phyloP scores from a whole-genome alignment of 208 protist genomes.

The Leishmania braziliensis region DNA sequence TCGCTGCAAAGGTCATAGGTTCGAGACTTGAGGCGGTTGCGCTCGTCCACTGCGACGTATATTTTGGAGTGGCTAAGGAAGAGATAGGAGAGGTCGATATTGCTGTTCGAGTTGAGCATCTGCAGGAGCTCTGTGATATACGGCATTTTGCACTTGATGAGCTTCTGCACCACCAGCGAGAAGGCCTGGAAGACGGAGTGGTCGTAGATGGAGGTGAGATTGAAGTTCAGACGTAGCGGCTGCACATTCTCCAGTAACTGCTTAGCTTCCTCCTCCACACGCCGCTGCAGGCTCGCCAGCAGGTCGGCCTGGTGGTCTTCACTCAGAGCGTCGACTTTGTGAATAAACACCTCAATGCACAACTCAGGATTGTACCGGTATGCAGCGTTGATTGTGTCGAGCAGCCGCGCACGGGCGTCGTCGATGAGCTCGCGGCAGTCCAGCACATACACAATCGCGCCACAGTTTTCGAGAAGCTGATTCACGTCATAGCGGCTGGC shows the following conservation, averaged over 20 bases:
- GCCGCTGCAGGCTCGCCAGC: constrained; percentile 74
- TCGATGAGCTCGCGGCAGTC: constrained; percentile 88
- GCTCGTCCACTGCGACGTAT: constrained; percentile 82
- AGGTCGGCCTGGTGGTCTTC: constrained; percentile 88
- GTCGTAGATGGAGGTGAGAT: constrained; percentile 91
- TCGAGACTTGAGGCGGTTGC: constrained; percentile 73
- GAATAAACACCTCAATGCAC: constrained; percentile 89
- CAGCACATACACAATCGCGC: constrained; percentile 89
- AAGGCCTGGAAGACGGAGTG: constrained; percentile 92
- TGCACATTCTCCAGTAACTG: constrained; percentile 71
- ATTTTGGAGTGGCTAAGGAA: constrained; percentile 90
- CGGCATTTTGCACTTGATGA: constrained; percentile 76
- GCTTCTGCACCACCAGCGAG: constrained; percentile 84
- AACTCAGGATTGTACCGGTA: constrained; percentile 77
- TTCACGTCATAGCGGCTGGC: constrained; percentile 60
- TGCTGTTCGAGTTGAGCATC: constrained; percentile 90
- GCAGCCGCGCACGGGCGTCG: constrained; percentile 70
- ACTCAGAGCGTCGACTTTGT: constrained; percentile 89
- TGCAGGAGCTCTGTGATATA: constrained; percentile 87
- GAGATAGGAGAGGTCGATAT: constrained; percentile 83
- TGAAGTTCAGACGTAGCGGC: constrained; percentile 81
- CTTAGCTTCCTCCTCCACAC: constrained; percentile 78
- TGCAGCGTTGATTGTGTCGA: constrained; percentile 82
- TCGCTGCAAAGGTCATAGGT: constrained; percentile 91
- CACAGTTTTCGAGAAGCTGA: constrained; percentile 82